phyloP scores from a whole-genome alignment of 768 basidiomycete genomes.

The Boletus reticulatus region DNA sequence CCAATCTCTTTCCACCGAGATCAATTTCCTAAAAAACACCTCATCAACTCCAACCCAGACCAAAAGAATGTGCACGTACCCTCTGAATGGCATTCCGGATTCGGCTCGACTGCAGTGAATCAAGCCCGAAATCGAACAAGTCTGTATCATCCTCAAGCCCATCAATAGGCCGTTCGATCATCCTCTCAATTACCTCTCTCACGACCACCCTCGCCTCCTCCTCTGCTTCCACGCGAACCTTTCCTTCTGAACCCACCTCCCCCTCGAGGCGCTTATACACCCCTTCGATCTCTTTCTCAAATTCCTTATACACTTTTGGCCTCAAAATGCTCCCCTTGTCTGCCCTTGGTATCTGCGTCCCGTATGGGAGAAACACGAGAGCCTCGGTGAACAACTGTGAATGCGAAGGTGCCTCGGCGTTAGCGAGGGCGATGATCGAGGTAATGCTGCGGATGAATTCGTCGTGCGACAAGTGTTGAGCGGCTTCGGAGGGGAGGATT shows the following conservation, averaged over 20 bases:
- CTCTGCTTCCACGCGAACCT: constrained; percentile 9
- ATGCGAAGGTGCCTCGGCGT: constrained; percentile 50
- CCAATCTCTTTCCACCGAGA: constrained; percentile 20
- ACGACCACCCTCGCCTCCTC: constrained; percentile 11
- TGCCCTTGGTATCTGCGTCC: constrained; percentile 47
- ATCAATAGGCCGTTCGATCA: constrained; percentile 15
- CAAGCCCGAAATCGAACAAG: constrained; percentile 48
- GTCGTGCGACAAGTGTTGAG: constrained; percentile 23
- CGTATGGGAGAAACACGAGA: constrained; percentile 46
- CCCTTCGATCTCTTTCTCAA: constrained; percentile 42
- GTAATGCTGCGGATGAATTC: constrained; percentile 34
- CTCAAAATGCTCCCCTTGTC: constrained; percentile 52
- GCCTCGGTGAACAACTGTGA: constrained; percentile 51
- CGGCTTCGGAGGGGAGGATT: constrained; percentile 47
- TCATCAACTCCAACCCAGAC: constrained; percentile 16
- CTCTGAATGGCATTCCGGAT: constrained; percentile 48
- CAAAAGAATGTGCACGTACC: constrained; percentile 22
- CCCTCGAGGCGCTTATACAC: constrained; percentile 44
- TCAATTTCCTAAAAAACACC: constrained; percentile 11
- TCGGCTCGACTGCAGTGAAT: constrained; percentile 52
- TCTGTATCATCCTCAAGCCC: constrained; percentile 35
- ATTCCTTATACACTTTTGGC: constrained; percentile 48
- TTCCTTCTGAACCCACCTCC: constrained; percentile 28
- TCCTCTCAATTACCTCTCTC: constrained; percentile 19
- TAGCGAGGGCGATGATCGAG: constrained; percentile 50